Evolutionary conservation across 2,329 filamentous ascomycete genomes (phyloP).

Genomic region (Diaporthe caulivora): DNA sequence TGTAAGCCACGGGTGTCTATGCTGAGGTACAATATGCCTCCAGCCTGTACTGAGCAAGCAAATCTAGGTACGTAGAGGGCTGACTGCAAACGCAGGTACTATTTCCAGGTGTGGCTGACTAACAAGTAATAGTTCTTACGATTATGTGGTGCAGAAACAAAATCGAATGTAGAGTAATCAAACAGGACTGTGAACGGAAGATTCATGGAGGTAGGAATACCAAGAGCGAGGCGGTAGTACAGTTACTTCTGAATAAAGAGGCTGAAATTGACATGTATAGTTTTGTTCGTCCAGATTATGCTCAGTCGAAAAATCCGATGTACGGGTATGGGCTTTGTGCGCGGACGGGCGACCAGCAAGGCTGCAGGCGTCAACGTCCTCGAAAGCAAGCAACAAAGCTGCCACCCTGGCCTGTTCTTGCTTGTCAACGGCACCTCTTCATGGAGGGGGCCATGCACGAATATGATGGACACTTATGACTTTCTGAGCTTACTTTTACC

Average conservation of each 20-base stretch:
- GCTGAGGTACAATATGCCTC: neutral
- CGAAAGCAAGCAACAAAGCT: neutral
- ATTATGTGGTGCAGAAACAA: neutral
- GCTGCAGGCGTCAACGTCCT: neutral
- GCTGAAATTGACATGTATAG: neutral
- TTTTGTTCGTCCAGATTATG: too few relatives aligned
- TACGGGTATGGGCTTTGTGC: neutral
- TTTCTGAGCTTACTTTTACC: neutral
- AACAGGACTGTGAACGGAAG: neutral
- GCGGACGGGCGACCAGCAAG: neutral
- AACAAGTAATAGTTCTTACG: neutral
- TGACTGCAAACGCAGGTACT: neutral
- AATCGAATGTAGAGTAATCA: too few relatives aligned
- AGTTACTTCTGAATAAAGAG: too few relatives aligned
- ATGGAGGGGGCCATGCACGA: too few relatives aligned
- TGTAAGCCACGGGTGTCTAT: slow-evolving; percentile 7
- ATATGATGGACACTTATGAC: neutral
- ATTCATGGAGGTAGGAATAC: neutral
- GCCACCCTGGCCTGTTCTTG: neutral
- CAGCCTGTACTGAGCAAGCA: neutral
- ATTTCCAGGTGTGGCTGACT: too few relatives aligned
- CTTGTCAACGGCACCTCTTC: neutral
- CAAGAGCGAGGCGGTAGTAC: neutral
- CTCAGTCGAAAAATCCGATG: neutral
- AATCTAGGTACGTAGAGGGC: neutral